phyloP scores from a whole-genome alignment of 805 yeast genomes.

The Candida qinlingensis region DNA sequence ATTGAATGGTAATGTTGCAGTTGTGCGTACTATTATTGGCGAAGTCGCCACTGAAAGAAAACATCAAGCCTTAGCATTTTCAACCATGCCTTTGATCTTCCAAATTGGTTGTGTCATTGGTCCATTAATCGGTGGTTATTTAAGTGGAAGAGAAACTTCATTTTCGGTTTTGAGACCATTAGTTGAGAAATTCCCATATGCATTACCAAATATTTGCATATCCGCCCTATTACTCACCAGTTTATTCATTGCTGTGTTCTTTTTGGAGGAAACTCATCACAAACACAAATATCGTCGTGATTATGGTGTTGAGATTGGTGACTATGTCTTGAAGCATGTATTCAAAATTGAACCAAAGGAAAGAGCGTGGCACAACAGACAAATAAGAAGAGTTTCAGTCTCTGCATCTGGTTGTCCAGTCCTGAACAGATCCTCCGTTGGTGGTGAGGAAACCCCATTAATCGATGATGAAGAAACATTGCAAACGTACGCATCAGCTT shows the following conservation, averaged over 20 bases:
- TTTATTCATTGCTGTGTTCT: slow-evolving; percentile 35
- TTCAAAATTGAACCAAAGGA: slow-evolving; percentile 17
- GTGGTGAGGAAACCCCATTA: slow-evolving; percentile 14
- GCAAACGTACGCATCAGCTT: not conserved
- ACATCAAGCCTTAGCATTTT: slow-evolving; percentile 60
- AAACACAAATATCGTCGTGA: slow-evolving; percentile 35
- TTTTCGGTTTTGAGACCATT: slow-evolving; percentile 25
- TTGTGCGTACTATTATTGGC: slow-evolving; percentile 57
- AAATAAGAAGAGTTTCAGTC: not conserved
- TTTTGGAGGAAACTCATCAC: slow-evolving; percentile 50
- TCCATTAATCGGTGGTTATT: slow-evolving; percentile 50
- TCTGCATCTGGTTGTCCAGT: not conserved
- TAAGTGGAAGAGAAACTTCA: slow-evolving; percentile 33
- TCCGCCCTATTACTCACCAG: slow-evolving; percentile 33
- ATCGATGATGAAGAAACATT: slow-evolving; percentile 10
- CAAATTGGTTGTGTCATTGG: slow-evolving; percentile 58
- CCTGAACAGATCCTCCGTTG: not conserved
- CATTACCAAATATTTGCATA: slow-evolving; percentile 47
- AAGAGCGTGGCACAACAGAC: slow-evolving; percentile 25
- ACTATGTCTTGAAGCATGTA: slow-evolving; percentile 20
- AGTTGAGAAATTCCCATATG: slow-evolving; percentile 40
- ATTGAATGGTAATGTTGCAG: slow-evolving; percentile 60
- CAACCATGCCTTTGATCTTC: slow-evolving; percentile 56
- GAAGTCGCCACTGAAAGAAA: slow-evolving; percentile 50
- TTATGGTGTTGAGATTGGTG: slow-evolving; percentile 42